Conservation (phyloP, 1,139 yeast species). For the Pichia sp. region DNA sequence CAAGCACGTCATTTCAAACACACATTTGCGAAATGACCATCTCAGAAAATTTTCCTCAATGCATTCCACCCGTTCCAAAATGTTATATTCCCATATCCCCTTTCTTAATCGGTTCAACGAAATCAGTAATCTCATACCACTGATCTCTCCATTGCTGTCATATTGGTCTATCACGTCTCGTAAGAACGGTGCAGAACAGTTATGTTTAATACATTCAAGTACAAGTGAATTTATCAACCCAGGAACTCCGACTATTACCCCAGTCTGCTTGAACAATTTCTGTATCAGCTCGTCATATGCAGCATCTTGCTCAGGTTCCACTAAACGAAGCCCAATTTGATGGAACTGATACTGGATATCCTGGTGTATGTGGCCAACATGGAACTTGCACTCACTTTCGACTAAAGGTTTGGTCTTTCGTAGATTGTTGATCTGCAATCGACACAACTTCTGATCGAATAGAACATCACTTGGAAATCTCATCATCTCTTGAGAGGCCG, state of each 20-base stretch:
- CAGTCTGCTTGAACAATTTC: constrained; percentile 9
- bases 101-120: constrained; percentile 13
- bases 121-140: constrained; percentile 14
- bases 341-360: constrained; percentile 13
- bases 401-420: constrained; percentile 15
- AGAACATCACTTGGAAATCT: constrained; percentile 8
- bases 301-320: not conserved
- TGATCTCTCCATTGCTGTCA: constrained; percentile 16
- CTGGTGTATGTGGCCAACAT: constrained; percentile 16
- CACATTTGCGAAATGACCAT: constrained; percentile 18
- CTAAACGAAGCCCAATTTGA: constrained; percentile 3
- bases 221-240: constrained; percentile 12
- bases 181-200: constrained; percentile 15
- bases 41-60: constrained; percentile 13
- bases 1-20: constrained; percentile 18
- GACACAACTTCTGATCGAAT: constrained; percentile 13
- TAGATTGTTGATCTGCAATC: constrained; percentile 13
- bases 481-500: constrained; percentile 5
- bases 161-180: constrained; percentile 17
- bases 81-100: constrained; percentile 17
- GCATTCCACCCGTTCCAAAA: constrained; percentile 14
- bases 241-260: constrained; percentile 9
- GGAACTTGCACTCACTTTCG: constrained; percentile 17
- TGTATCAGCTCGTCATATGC: not conserved
- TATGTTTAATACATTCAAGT: constrained; percentile 16